phyloP scores from a whole-genome alignment of 2,329 filamentous ascomycete genomes.

The Fusarium tjaetaba region DNA sequence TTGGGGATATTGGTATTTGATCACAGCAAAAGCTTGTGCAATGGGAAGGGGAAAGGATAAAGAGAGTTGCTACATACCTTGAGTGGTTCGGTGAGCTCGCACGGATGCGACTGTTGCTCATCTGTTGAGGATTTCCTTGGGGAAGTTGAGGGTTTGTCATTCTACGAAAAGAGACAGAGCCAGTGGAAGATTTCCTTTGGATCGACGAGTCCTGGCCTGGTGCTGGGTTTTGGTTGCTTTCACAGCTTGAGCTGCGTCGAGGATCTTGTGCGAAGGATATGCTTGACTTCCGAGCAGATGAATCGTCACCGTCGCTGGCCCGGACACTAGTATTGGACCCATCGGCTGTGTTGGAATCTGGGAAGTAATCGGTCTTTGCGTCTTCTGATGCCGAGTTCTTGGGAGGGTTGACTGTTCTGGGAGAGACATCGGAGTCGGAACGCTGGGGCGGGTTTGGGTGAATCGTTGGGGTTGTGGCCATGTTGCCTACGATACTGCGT shows the following conservation, averaged over 20 bases:
- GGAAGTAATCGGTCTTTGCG: slow-evolving; percentile 41
- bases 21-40: neutral
- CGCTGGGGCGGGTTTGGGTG: slow-evolving; percentile 44
- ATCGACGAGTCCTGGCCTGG: slow-evolving; percentile 32
- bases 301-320: slow-evolving; percentile 47
- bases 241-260: slow-evolving; percentile 41
- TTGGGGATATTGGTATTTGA: neutral
- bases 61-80: slow-evolving; percentile 52
- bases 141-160: slow-evolving; percentile 57
- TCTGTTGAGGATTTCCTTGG: slow-evolving; percentile 59
- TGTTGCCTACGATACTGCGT: slow-evolving; percentile 15
- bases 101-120: slow-evolving; percentile 54
- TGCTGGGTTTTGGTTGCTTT: slow-evolving; percentile 42
- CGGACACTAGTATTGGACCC: slow-evolving; percentile 39
- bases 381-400: slow-evolving; percentile 18
- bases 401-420: slow-evolving; percentile 46
- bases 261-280: slow-evolving; percentile 50
- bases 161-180: slow-evolving; percentile 60
- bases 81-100: slow-evolving; percentile 60
- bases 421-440: slow-evolving; percentile 57
- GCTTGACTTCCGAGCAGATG: slow-evolving; percentile 46
- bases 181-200: slow-evolving; percentile 56
- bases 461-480: slow-evolving; percentile 37
- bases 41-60: neutral
- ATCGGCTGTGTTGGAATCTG: slow-evolving; percentile 38